phyloP scores from a whole-genome alignment of 495 filamentous ascomycete species.

The Lophium mytilinum region DNA sequence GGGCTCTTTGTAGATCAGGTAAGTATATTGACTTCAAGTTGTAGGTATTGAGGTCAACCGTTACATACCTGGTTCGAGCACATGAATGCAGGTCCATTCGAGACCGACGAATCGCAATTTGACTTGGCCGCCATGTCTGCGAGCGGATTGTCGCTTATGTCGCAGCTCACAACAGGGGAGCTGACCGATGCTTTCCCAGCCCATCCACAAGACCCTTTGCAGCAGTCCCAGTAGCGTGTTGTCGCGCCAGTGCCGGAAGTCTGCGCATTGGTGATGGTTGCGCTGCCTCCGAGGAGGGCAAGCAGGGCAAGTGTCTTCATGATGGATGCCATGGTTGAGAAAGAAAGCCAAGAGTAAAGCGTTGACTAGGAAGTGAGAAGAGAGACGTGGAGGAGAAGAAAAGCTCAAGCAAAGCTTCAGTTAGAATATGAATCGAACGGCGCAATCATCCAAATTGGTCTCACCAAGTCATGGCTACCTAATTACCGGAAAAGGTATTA shows the following conservation, averaged over 20 bases:
- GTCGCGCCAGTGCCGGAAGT: slow-evolving; percentile 39
- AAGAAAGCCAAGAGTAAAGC: too few species aligned
- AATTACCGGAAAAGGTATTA: too few species aligned
- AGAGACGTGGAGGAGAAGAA: too few species aligned
- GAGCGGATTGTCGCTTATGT: slow-evolving; percentile 46
- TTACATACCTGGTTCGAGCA: slow-evolving; percentile 44
- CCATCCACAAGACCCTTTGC: slow-evolving; percentile 61
- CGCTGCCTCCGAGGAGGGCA: slow-evolving; percentile 15
- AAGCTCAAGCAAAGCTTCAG: too few species aligned
- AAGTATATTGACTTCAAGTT: too few species aligned
- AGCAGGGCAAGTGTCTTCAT: slow-evolving; percentile 16
- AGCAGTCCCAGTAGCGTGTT: slow-evolving; percentile 66
- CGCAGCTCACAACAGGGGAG: slow-evolving; percentile 48
- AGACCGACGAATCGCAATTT: slow-evolving; percentile 30
- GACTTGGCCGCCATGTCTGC: slow-evolving; percentile 31
- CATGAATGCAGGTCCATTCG: slow-evolving; percentile 49
- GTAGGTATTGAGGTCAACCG: too few species aligned
- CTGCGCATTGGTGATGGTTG: slow-evolving; percentile 20
- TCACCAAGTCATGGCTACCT: too few species aligned
- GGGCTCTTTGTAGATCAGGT: slow-evolving; percentile 30
- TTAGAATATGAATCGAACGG: too few species aligned
- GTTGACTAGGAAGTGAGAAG: too few species aligned
- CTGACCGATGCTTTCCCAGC: slow-evolving; percentile 45
- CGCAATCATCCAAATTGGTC: too few species aligned
- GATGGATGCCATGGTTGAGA: slow-evolving; percentile 10